Percentiles rank a stretch among this genome's conserved stretches.
These are phyloP conservation scores for Penicillium sp. DNA, from an alignment of 2,329 filamentous ascomycete species.

Conservation along the genomic window DNA sequence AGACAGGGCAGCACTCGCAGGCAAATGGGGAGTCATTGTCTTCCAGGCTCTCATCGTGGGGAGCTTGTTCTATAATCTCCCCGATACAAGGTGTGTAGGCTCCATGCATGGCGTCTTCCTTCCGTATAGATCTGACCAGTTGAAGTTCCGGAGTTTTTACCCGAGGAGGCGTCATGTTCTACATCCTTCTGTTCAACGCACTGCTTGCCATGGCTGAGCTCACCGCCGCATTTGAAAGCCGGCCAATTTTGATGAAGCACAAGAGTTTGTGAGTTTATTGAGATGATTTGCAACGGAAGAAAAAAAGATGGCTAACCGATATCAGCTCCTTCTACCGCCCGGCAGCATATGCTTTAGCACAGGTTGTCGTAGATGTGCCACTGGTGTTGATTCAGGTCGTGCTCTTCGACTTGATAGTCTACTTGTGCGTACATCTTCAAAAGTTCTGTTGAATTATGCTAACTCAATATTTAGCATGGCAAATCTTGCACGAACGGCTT, in stretches of 20 bases:
- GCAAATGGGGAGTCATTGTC: constrained; percentile 51
- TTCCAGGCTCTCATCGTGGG: constrained; percentile 49
- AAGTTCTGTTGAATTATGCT: not conserved
- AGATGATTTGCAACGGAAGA: not conserved
- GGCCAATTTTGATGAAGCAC: constrained; percentile 67
- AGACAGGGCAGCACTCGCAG: constrained; percentile 50
- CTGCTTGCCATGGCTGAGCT: constrained; percentile 61
- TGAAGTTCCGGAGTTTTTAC: constrained; percentile 55
- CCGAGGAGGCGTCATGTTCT: constrained; percentile 61
- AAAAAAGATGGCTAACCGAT: constrained; percentile 16
- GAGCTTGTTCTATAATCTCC: constrained; percentile 55
- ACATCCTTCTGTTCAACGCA: constrained; percentile 62
- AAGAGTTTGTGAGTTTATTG: constrained; percentile 55
- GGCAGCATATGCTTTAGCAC: constrained; percentile 57
- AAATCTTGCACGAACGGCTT: constrained; percentile 54
- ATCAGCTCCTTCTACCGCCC: constrained; percentile 61
- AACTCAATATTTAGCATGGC: constrained; percentile 46
- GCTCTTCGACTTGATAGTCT: constrained; percentile 60
- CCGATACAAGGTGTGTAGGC: constrained; percentile 42
- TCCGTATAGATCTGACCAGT: not conserved
- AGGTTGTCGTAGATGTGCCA: constrained; percentile 58
- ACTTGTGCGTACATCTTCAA: constrained; percentile 45
- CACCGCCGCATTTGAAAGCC: constrained; percentile 58
- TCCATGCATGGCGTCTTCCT: not conserved
- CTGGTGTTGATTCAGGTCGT: constrained; percentile 57